These are phyloP conservation scores for Pseudogymnoascus sp. DNA, from an alignment of 2,329 filamentous ascomycete species.

Conservation along the genomic window DNA sequence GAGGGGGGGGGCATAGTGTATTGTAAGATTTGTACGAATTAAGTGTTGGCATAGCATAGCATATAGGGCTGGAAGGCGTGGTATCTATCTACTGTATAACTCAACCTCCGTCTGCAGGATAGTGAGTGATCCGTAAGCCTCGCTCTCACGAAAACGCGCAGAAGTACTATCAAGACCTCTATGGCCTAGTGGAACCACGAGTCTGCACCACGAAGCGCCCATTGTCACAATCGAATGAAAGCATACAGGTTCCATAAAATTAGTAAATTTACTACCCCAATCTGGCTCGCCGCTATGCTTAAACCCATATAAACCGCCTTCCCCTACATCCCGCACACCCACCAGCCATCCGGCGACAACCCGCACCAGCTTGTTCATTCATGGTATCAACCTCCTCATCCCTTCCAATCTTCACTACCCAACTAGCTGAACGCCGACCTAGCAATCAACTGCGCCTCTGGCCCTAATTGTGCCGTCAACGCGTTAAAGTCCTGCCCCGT, in stretches of 20 bases:
- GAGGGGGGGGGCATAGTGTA: background rate
- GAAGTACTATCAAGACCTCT: background rate
- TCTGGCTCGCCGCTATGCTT: conserved; percentile 1
- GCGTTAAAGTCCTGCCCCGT: conserved; percentile 69
- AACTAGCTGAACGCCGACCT: conserved; percentile 66
- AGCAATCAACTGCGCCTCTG: conserved; percentile 73
- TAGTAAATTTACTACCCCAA: background rate
- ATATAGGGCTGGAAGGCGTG: background rate
- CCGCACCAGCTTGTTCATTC: background rate
- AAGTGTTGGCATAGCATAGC: conserved; percentile 3
- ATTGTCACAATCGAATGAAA: background rate
- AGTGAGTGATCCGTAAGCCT: background rate
- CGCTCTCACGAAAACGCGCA: background rate
- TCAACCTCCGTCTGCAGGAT: background rate
- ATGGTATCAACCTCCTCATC: conserved; percentile 9
- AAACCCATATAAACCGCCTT: background rate
- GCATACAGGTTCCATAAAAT: background rate
- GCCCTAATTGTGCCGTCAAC: conserved; percentile 64
- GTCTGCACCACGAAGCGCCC: background rate
- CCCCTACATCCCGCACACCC: too few species aligned
- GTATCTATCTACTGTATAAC: conserved; percentile 5
- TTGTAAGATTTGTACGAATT: conserved; percentile 1
- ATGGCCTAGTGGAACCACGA: background rate
- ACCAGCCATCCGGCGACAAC: background rate
- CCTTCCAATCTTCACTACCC: background rate